These are phyloP conservation scores for Rosellinia necatrix DNA, from an alignment of 2,329 filamentous ascomycete genomes.

Conservation along the genomic window DNA sequence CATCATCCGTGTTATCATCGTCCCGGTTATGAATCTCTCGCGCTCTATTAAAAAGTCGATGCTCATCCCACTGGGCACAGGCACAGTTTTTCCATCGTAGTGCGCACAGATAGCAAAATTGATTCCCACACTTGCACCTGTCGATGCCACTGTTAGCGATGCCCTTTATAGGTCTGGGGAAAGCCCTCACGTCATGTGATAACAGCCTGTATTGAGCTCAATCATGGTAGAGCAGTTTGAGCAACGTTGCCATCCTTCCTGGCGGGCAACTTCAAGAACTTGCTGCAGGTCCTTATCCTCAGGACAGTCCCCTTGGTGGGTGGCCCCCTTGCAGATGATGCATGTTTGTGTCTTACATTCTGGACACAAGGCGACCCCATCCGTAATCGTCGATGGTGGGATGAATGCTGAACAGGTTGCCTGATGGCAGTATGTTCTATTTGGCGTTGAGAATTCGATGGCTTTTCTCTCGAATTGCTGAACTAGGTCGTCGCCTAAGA, in stretches of 20 bases:
- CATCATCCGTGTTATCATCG: not conserved
- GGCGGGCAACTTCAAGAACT: constrained; percentile 46
- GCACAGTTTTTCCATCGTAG: constrained; percentile 33
- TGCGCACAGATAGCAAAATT: constrained; percentile 34
- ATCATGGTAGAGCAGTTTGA: constrained; percentile 51
- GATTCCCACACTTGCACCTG: constrained; percentile 25
- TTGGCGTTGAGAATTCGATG: constrained; percentile 51
- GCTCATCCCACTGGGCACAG: constrained; percentile 45
- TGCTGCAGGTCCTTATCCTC: constrained; percentile 47
- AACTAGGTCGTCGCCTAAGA: constrained; percentile 45
- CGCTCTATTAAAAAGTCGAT: constrained; percentile 18
- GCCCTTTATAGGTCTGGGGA: constrained; percentile 2
- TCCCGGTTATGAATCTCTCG: constrained; percentile 7
- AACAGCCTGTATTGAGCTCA: constrained; percentile 55
- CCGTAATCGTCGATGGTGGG: constrained; percentile 36
- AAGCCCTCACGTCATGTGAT: constrained; percentile 60
- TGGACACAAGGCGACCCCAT: constrained; percentile 47
- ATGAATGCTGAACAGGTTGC: constrained; percentile 54
- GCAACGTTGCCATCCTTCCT: constrained; percentile 58
- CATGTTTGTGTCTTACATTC: constrained; percentile 54
- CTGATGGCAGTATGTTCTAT: constrained; percentile 57
- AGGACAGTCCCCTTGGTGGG: constrained; percentile 55
- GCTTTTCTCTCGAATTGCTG: constrained; percentile 49
- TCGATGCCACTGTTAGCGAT: constrained; percentile 2
- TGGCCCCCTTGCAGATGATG: constrained; percentile 51